A percentile compares a stretch with the other conserved stretches of the same genome.
Evolutionary conservation across 305 asterid species (phyloP).

Genomic region (Solanum hybrid): DNA sequence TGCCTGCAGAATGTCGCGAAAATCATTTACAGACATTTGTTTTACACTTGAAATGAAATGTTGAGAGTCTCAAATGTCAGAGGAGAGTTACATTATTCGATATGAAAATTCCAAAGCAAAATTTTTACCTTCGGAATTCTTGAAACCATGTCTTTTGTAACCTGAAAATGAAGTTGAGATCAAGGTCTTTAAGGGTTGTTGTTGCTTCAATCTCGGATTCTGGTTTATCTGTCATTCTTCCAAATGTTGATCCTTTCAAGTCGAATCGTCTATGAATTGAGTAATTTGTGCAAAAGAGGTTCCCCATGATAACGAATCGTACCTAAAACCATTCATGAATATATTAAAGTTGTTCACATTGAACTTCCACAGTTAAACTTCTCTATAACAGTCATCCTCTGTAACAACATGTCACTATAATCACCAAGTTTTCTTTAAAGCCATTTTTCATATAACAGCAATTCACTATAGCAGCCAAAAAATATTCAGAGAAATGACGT

Average conservation of each 20-base stretch:
- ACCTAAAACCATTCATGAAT: slow-evolving; percentile 26
- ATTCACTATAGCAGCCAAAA: not conserved
- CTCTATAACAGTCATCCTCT: not conserved
- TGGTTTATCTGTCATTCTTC: slow-evolving; percentile 64
- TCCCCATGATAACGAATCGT: slow-evolving; percentile 76
- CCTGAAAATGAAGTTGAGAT: slow-evolving; percentile 59
- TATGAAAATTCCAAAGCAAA: not conserved
- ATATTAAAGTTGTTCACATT: not conserved
- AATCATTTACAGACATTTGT: not conserved
- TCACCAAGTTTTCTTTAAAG: not conserved
- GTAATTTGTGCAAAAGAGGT: slow-evolving; percentile 58
- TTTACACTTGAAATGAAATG: not conserved
- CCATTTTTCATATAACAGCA: not conserved
- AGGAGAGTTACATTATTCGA: not conserved
- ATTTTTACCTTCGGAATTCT: slow-evolving; percentile 49
- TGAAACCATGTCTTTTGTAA: slow-evolving; percentile 70
- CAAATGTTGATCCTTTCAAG: slow-evolving; percentile 75
- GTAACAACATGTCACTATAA: not conserved
- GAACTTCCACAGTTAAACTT: not conserved
- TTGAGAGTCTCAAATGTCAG: not conserved
- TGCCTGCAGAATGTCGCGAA: slow-evolving; percentile 33
- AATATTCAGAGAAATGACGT: not conserved
- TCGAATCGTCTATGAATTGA: slow-evolving; percentile 53
- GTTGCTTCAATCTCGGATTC: slow-evolving; percentile 73
- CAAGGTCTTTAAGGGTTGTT: slow-evolving; percentile 77